These are phyloP conservation scores for Lunularia cruciata DNA, from an alignment of 225 moss, liverwort and hornwort species.

Conservation along the genomic window DNA sequence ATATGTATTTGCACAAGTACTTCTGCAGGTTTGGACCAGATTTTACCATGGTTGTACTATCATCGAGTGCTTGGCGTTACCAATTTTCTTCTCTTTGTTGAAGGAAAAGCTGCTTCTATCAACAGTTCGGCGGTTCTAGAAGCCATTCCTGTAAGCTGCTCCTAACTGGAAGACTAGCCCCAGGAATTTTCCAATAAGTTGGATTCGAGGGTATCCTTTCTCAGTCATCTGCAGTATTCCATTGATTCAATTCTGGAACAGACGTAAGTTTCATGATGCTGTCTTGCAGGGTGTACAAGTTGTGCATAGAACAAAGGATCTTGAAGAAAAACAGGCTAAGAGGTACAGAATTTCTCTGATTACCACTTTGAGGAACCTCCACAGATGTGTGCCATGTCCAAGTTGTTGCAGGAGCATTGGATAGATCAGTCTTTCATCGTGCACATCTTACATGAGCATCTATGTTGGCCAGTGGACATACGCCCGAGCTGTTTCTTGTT, in stretches of 20 bases:
- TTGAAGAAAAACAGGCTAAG: constrained; percentile 95
- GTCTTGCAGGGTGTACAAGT: constrained; percentile 83
- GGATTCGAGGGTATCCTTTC: not conserved
- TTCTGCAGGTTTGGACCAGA: constrained; percentile 95
- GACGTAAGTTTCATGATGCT: not conserved
- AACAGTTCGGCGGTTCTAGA: constrained; percentile 89
- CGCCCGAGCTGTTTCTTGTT: not conserved
- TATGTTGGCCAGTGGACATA: not conserved
- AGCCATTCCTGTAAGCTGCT: constrained; percentile 77
- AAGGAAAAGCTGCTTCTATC: constrained; percentile 82
- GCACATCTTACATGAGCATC: not conserved
- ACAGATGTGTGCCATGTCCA: not conserved
- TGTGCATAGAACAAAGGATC: constrained; percentile 91
- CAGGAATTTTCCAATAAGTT: too few species aligned
- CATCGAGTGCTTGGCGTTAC: constrained; percentile 94
- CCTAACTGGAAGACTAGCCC: too few species aligned
- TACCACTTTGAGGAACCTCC: not conserved
- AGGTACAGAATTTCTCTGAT: constrained; percentile 45
- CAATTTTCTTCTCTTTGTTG: constrained; percentile 93
- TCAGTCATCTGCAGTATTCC: not conserved
- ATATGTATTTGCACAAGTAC: constrained; percentile 94
- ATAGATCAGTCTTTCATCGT: too few species aligned
- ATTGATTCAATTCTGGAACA: not conserved
- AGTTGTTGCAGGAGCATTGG: not conserved
- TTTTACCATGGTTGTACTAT: constrained; percentile 93